Base-by-base conservation (phyloP, 2,329 filamentous ascomycete species). In the Ophiostoma fasciatum region DNA sequence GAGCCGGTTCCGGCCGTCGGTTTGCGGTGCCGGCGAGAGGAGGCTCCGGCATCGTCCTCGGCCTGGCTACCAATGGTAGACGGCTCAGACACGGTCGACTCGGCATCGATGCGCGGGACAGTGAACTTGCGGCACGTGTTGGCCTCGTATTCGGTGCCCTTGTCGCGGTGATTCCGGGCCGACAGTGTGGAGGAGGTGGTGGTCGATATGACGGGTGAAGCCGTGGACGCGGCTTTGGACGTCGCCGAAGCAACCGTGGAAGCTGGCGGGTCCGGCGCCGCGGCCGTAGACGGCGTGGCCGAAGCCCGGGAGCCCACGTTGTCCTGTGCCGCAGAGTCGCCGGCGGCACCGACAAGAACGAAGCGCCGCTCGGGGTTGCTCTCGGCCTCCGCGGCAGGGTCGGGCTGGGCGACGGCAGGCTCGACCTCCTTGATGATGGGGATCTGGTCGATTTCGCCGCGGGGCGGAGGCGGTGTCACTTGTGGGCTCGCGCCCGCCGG, bases 361-460 rank as follows among this genome's bases (percentile, higher is more conserved):
- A 78, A 82, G 27, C 77, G 69, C 26, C 72, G 66, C 50, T 83
- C 78, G 5, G 66, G 63, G 45, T 73, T 74, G 47, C 64, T 52
- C 33, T 72, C 65, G 45, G n/a, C n/a, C n/a, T n/a, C n/a, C n/a
- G n/a, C n/a, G n/a, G n/a, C n/a, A n/a, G n/a, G n/a, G n/a, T n/a
- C n/a, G n/a, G n/a, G n/a, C n/a, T n/a, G n/a, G n/a, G n/a, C n/a
- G n/a, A n/a, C n/a, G n/a, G n/a, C n/a, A n/a, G n/a, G n/a, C n/a
- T 63, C 59, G 35, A 80, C 68, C 38, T 78, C 73, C 37, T 78
- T 57, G 18, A 87, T 60, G 33, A 85, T 61, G 11, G 74, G 74
- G 19, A 74, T 58, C 49, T 87, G 81, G 35, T 85, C 77, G 39
- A 78, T 55, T 6, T 70, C 67, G 27, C 81, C 81, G 38, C 70